Conservation (phyloP, 2,329 filamentous ascomycete genomes). For the Dryadomyces quercus-mongolicae region DNA sequence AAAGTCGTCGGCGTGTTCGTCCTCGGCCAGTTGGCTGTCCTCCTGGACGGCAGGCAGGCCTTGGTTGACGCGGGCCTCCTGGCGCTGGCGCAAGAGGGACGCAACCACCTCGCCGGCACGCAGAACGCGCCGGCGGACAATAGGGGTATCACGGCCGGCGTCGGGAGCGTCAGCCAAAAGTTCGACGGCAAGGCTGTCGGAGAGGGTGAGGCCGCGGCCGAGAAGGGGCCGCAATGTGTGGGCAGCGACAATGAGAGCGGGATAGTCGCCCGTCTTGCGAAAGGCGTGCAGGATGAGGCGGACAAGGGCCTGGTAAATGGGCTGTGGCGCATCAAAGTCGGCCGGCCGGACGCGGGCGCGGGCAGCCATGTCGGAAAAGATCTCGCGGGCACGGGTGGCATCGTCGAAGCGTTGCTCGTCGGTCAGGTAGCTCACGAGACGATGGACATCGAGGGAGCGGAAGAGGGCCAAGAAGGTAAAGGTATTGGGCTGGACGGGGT, state of each 20-base stretch:
- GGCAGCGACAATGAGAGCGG: slow-evolving; percentile 33
- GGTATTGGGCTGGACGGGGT: slow-evolving; percentile 44
- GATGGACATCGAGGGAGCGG: slow-evolving; percentile 33
- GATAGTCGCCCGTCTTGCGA: slow-evolving; percentile 30
- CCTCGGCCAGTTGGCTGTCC: not conserved
- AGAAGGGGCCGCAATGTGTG: slow-evolving; percentile 18
- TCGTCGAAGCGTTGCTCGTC: slow-evolving; percentile 8
- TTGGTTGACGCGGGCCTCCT: not conserved
- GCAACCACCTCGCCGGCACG: slow-evolving; percentile 16
- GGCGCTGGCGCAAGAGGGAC: slow-evolving; percentile 11
- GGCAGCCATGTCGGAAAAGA: slow-evolving; percentile 19
- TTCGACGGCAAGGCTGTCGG: slow-evolving; percentile 21
- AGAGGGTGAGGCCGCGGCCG: slow-evolving; percentile 14
- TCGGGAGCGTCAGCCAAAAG: slow-evolving; percentile 17
- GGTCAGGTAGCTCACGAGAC: not conserved
- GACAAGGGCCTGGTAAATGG: slow-evolving; percentile 16
- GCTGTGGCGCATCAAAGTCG: slow-evolving; percentile 6
- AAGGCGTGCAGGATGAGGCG: slow-evolving; percentile 24
- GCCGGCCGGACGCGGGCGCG: slow-evolving; percentile 7
- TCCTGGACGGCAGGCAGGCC: not conserved
- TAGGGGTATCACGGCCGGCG: slow-evolving; percentile 11
- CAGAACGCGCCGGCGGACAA: slow-evolving; percentile 16
- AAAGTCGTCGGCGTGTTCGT: slow-evolving; percentile 15
- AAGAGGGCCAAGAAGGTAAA: slow-evolving; percentile 60
- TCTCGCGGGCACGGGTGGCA: slow-evolving; percentile 10